Conservation (phyloP, 805 yeast species). For the Metschnikowia anglica region DNA sequence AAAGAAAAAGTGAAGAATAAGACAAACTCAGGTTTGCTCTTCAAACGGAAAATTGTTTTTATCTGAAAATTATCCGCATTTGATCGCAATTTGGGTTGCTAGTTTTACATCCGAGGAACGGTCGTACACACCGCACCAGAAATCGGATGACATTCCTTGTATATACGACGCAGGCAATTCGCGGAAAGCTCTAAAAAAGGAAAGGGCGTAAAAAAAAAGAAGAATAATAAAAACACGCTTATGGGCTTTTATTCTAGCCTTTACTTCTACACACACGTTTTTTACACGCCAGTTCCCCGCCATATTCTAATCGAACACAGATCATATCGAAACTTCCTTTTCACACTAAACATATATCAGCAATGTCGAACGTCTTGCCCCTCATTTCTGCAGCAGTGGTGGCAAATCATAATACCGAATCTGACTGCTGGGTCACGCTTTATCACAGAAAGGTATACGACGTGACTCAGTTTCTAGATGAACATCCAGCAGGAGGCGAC, state of each 20-base stretch:
- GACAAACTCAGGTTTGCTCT: not conserved
- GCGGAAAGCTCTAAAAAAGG: slow-evolving; percentile 6
- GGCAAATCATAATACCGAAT: slow-evolving; percentile 47
- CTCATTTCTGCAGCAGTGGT: slow-evolving; percentile 56
- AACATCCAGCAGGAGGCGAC: slow-evolving; percentile 70
- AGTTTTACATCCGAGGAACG: not conserved
- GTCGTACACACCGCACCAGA: slow-evolving; percentile 1
- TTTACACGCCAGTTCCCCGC: not conserved
- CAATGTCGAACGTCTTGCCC: slow-evolving; percentile 44
- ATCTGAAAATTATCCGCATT: not conserved
- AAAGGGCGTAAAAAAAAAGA: not conserved
- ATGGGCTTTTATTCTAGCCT: not conserved
- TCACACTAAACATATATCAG: not conserved
- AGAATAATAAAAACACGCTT: slow-evolving; percentile 2
- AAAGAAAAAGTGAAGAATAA: not conserved
- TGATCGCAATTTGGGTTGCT: not conserved
- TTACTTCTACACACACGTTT: not conserved
- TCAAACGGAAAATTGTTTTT: not conserved
- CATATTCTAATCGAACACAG: not conserved
- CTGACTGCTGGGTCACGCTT: slow-evolving; percentile 79
- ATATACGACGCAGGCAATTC: slow-evolving; percentile 8
- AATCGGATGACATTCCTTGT: slow-evolving; percentile 8
- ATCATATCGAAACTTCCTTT: not conserved
- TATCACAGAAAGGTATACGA: slow-evolving; percentile 80
- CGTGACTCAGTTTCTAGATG: slow-evolving; percentile 69